Percentiles rank a stretch among this genome's conserved stretches.
phyloP scores from a whole-genome alignment of 2,329 filamentous ascomycete species.

The Trichoderma gracile region DNA sequence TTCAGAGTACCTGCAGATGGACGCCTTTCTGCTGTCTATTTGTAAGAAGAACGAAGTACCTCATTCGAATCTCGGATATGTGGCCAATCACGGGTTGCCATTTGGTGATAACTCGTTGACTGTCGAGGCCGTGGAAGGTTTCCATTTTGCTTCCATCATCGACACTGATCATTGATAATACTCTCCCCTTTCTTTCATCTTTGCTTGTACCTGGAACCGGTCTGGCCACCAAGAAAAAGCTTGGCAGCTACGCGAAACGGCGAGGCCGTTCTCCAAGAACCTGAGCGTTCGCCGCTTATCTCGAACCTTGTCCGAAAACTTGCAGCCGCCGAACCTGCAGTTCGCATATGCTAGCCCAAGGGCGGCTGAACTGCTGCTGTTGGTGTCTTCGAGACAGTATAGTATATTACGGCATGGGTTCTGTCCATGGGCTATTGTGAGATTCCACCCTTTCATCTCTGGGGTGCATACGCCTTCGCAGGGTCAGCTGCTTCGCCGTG shows the following conservation, averaged over 20 bases:
- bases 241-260: conserved; percentile 13
- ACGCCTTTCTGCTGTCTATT: neutral
- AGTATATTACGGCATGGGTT: conserved; percentile 4
- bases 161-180: neutral
- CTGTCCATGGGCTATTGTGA: neutral
- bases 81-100: neutral
- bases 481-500: conserved; percentile 20
- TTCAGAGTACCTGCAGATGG: no score
- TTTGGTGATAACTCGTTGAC: neutral
- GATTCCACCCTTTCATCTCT: neutral
- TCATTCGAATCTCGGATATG: neutral
- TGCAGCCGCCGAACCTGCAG: conserved; percentile 2
- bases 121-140: conserved; percentile 3
- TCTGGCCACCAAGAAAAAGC: neutral
- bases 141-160: conserved; percentile 14
- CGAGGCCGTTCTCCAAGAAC: neutral
- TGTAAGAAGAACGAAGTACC: no score
- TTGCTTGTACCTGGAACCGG: neutral
- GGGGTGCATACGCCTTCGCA: conserved; percentile 9
- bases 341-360: conserved; percentile 8
- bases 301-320: conserved; percentile 1
- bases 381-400: neutral
- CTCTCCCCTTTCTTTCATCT: neutral
- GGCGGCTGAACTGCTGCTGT: neutral
- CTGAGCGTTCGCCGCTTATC: conserved; percentile 6